These are phyloP conservation scores for Colletotrichum sublineola DNA, from an alignment of 2,329 filamentous ascomycete species.

Conservation along the genomic window DNA sequence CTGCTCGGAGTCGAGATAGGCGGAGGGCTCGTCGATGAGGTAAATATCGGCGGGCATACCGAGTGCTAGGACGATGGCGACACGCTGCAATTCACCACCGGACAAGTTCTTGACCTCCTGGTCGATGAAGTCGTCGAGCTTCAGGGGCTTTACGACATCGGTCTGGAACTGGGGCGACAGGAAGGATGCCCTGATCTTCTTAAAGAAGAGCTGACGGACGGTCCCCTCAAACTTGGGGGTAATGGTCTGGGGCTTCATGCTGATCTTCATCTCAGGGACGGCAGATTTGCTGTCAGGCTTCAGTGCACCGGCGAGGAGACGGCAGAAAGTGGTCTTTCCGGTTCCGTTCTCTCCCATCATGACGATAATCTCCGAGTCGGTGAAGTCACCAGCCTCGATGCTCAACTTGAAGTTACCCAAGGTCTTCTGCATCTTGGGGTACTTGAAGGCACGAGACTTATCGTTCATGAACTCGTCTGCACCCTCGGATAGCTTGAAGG, in stretches of 20 bases:
- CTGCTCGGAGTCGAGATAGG: slow-evolving; percentile 98
- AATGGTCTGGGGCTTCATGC: slow-evolving; percentile 99
- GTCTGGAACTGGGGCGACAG: slow-evolving; percentile 98
- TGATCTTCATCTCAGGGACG: slow-evolving; percentile 95
- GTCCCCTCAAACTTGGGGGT: slow-evolving; percentile 98
- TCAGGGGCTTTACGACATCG: slow-evolving; percentile 99
- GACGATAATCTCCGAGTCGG: slow-evolving; percentile 97
- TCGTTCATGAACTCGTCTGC: slow-evolving; percentile 90
- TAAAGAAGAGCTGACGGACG: slow-evolving; percentile 98
- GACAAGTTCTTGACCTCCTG: slow-evolving; percentile 99
- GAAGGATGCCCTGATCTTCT: slow-evolving; percentile 98
- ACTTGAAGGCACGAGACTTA: slow-evolving; percentile 86
- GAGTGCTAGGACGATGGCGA: slow-evolving; percentile 96
- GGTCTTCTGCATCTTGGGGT: slow-evolving; percentile 93
- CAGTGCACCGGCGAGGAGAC: slow-evolving; percentile 90
- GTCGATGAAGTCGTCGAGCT: slow-evolving; percentile 98
- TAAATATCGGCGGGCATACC: slow-evolving; percentile 98
- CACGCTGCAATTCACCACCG: slow-evolving; percentile 99
- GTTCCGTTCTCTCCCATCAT: slow-evolving; percentile 99
- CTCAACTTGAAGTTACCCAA: slow-evolving; percentile 88
- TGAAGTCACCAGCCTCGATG: slow-evolving; percentile 88
- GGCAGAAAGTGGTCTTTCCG: slow-evolving; percentile 99
- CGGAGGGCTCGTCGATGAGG: slow-evolving; percentile 96
- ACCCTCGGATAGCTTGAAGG: slow-evolving; percentile 92
- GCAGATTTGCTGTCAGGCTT: slow-evolving; percentile 86